Percentiles rank a stretch among this genome's conserved stretches.
phyloP scores from a whole-genome alignment of 192 early-diverging fungal species.

The Rhizoclosmatium globosum region DNA sequence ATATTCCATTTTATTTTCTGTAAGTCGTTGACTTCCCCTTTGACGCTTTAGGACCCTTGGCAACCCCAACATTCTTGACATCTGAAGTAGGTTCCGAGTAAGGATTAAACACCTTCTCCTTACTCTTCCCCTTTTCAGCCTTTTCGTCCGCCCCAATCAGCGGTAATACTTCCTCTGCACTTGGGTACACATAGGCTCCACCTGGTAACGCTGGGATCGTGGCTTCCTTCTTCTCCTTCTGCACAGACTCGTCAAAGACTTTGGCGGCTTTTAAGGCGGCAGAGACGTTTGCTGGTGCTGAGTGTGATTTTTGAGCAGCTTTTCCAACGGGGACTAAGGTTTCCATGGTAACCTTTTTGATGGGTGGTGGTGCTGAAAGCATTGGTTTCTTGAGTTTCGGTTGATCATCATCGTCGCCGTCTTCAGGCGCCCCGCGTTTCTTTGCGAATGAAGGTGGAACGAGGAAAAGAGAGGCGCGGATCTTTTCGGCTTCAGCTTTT shows the following conservation, averaged over 20 bases:
- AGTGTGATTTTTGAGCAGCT: too few species aligned
- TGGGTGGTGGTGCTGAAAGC: background rate
- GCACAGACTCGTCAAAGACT: background rate
- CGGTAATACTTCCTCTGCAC: background rate
- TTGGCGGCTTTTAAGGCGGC: background rate
- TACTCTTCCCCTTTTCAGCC: background rate
- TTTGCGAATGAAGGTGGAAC: slow-evolving; percentile 22
- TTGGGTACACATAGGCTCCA: slow-evolving; percentile 6
- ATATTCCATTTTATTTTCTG: slow-evolving; percentile 1
- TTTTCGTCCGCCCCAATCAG: background rate
- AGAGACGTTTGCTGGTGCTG: background rate
- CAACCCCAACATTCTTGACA: slow-evolving; percentile 1
- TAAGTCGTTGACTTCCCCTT: background rate
- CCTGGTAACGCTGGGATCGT: slow-evolving; percentile 1
- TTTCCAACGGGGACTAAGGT: slow-evolving; percentile 11
- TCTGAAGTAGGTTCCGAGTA: background rate
- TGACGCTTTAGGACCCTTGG: slow-evolving; percentile 1
- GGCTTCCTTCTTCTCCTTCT: background rate
- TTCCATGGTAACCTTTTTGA: slow-evolving; percentile 11
- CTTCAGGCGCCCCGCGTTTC: background rate
- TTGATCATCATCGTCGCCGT: background rate
- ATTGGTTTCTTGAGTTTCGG: background rate
- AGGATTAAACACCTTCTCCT: slow-evolving; percentile 4
- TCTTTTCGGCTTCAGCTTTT: slow-evolving; percentile 1
- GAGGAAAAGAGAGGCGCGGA: slow-evolving; percentile 14